phyloP scores from a whole-genome alignment of 139 green algal genomes.

The Gonium pectorale region DNA sequence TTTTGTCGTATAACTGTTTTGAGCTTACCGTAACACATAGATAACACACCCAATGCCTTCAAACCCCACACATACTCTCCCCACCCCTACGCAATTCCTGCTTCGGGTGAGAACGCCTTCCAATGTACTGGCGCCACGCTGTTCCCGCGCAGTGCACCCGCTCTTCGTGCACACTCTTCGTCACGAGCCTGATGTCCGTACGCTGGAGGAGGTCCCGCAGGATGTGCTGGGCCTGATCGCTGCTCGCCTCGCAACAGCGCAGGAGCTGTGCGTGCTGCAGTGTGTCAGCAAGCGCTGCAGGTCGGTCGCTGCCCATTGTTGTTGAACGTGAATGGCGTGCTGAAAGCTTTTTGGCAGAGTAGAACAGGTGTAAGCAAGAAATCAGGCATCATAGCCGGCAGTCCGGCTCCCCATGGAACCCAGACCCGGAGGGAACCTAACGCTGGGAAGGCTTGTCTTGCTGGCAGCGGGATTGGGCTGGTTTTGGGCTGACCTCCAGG shows the following conservation, averaged over 20 bases:
- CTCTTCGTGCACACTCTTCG: conserved; percentile 31
- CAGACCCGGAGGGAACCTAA: no score
- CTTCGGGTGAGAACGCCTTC: not conserved
- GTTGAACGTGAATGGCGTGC: no score
- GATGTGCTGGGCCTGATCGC: conserved; percentile 13
- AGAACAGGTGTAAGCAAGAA: no score
- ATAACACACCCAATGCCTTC: not conserved
- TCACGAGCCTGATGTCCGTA: not conserved
- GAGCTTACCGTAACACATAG: not conserved
- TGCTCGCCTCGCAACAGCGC: not conserved
- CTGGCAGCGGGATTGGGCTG: no score
- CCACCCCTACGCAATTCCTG: not conserved
- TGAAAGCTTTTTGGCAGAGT: no score
- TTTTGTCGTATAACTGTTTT: not conserved
- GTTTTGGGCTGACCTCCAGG: no score
- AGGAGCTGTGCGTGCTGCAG: conserved; percentile 38
- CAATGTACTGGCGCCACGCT: no score
- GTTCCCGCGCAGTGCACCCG: conserved; percentile 6
- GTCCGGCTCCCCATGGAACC: no score
- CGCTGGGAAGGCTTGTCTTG: no score
- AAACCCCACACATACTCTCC: not conserved
- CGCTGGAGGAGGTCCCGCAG: conserved; percentile 7
- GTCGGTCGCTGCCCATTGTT: no score
- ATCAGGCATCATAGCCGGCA: no score
- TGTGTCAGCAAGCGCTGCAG: conserved; percentile 44